Base-by-base conservation (phyloP, 148 eudicot genomes). In the Amaranthus hypochondriacus region DNA sequence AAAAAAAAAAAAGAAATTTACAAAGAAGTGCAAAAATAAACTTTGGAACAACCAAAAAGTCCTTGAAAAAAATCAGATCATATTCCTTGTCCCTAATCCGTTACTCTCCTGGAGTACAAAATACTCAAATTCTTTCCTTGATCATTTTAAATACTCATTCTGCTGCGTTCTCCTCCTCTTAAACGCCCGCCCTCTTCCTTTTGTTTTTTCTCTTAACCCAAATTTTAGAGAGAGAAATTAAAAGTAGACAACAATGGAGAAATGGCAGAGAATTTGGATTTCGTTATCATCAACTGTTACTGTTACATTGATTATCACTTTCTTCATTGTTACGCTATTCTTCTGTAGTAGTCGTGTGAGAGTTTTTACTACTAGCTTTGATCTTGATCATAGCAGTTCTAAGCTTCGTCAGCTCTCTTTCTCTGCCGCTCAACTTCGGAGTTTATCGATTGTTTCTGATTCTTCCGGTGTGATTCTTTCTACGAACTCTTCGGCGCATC, bases 381-480 rank as follows among this genome's bases (percentile, higher is more conserved):
- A 69, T 44, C 15, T 43, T 50, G 5, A 9, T 67, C 9, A 74
- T 65, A 62, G 52, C 76, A 58, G 44, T 58, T 51, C 72, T 12
- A 53, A n/a, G 69, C 70, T 70, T 56, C 78, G 21, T 64, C 78
- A 78, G 55, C 14, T 66, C 56, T 65, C 78, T 18, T 18, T 66
- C 46, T 21, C 76, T 39, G 71, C 5, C 15, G 75, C 70, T 39
- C 75, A 75, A 65, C 68, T 79, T 28, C 75, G 59, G 62, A 75
- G 75, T 43, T 18, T 75, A 14, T 21, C 70, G 50, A n/a, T 48
- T 51, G 55, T 50, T 39, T 50, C 77, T 2, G 52, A 39, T 66
- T 48, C 72, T 15, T 47, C 59, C 2, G 9, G 10, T 8, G 11
- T 48, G 62, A 4, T 47, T 71, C 46, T 56, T 53, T 21, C 73